Evolutionary conservation across 768 basidiomycete species (phyloP).

Genomic region (Dioszegia aurantiaca): DNA sequence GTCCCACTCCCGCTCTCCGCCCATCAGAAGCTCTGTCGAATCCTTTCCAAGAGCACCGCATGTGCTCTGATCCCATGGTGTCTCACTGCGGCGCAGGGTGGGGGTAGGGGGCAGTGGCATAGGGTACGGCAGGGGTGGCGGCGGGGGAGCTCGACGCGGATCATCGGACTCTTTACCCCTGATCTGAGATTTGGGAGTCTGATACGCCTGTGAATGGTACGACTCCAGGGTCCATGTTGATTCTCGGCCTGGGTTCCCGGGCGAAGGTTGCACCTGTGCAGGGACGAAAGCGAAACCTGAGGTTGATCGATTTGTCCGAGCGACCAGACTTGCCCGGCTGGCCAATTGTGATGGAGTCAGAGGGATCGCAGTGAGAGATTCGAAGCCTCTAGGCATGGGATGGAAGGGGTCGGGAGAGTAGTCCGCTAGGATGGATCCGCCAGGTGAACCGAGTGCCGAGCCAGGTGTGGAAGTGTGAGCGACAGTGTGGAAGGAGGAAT

Average conservation of each 20-base stretch:
- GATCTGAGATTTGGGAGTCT: constrained; percentile 12
- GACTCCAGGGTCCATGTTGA: constrained; percentile 36
- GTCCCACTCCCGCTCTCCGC: constrained; percentile 30
- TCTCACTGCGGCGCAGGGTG: constrained; percentile 22
- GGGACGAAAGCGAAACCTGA: constrained; percentile 17
- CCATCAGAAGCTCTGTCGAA: constrained; percentile 37
- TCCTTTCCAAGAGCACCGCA: constrained; percentile 20
- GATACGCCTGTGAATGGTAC: constrained; percentile 27
- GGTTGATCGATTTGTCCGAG: constrained; percentile 1
- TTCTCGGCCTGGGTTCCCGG: neutral
- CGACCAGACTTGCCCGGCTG: constrained; percentile 18
- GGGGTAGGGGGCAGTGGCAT: constrained; percentile 47
- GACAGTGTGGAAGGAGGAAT: constrained; percentile 20
- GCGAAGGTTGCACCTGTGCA: neutral
- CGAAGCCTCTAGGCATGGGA: constrained; percentile 37
- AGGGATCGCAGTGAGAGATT: constrained; percentile 32
- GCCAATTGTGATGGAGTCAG: constrained; percentile 31
- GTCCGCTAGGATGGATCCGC: constrained; percentile 33
- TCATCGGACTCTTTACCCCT: neutral
- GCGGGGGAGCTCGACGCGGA: constrained; percentile 34
- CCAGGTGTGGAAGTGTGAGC: constrained; percentile 27
- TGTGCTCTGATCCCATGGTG: constrained; percentile 20
- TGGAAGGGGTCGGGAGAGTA: constrained; percentile 43
- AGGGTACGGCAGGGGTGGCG: constrained; percentile 36
- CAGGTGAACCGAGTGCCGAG: constrained; percentile 22